phyloP scores from a whole-genome alignment of 75 land plant genomes.

The Cunninghamia lanceolata region DNA sequence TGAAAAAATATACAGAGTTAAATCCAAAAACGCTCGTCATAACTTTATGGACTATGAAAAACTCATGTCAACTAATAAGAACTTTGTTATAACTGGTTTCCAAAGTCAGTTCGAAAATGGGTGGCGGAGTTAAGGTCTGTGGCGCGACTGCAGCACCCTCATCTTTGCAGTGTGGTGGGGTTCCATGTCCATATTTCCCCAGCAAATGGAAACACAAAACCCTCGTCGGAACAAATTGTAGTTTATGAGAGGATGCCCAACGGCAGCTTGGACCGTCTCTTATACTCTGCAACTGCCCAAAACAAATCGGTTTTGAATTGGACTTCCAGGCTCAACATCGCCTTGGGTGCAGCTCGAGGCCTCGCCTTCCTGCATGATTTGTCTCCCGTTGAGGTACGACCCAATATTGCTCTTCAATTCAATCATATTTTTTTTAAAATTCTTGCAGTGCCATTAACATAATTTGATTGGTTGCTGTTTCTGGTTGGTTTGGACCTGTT shows the following conservation, averaged over 20 bases:
- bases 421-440: no score
- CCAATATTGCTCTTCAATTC: neutral
- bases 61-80: no score
- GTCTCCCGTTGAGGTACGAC: conserved; percentile 15
- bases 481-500: no score
- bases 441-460: no score
- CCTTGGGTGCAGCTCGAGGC: conserved; percentile 43
- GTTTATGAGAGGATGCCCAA: conserved; percentile 19
- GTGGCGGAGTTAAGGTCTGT: conserved; percentile 7
- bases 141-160: conserved; percentile 13
- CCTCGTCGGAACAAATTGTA: neutral
- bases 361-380: conserved; percentile 43
- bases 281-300: conserved; percentile 8
- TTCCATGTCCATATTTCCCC: conserved; percentile 5
- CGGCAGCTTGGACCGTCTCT: conserved; percentile 36
- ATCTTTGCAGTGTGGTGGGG: conserved; percentile 18
- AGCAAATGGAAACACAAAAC: neutral
- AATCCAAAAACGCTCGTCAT: no score
- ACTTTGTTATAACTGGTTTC: neutral
- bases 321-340: conserved; percentile 32
- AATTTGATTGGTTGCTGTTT: no score
- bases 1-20: no score
- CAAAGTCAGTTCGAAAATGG: conserved; percentile 14
- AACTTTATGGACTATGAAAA: no score
- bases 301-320: conserved; percentile 27